Percentiles rank a stretch among this genome's conserved stretches.
Evolutionary conservation across 2,329 filamentous ascomycete genomes (phyloP).

Genomic region (Verticillium albo-atrum): DNA sequence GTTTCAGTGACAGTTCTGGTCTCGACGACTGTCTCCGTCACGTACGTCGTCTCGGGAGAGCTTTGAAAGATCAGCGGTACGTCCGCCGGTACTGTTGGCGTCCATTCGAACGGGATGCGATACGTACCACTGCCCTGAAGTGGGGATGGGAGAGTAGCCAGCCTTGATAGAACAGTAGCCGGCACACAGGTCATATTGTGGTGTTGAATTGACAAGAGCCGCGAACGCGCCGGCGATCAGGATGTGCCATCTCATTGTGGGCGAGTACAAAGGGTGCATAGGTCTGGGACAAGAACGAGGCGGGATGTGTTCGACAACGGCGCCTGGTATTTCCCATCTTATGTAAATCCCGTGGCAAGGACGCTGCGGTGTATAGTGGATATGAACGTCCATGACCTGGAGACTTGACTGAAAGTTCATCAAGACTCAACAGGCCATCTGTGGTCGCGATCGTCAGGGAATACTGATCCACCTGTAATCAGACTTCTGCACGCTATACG

Average conservation of each 20-base stretch:
- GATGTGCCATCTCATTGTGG: not conserved
- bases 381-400: not conserved
- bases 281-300: not conserved
- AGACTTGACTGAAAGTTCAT: not conserved
- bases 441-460: not conserved
- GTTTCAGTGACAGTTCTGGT: not conserved
- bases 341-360: not conserved
- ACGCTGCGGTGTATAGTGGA: not conserved
- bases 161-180: not conserved
- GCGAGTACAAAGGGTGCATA: not conserved
- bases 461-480: not conserved
- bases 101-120: not conserved
- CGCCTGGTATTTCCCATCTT: not conserved
- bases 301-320: not conserved
- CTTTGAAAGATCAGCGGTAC: not conserved
- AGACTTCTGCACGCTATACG: not conserved
- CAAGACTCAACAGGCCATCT: not conserved
- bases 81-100: not conserved
- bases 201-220: not conserved
- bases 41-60: not conserved
- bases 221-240: not conserved
- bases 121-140: not conserved
- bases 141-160: not conserved
- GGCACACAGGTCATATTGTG: not conserved
- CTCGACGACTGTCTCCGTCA: not conserved